Conservation (phyloP, 2,329 filamentous ascomycete genomes). For the Penicillium glabrum region DNA sequence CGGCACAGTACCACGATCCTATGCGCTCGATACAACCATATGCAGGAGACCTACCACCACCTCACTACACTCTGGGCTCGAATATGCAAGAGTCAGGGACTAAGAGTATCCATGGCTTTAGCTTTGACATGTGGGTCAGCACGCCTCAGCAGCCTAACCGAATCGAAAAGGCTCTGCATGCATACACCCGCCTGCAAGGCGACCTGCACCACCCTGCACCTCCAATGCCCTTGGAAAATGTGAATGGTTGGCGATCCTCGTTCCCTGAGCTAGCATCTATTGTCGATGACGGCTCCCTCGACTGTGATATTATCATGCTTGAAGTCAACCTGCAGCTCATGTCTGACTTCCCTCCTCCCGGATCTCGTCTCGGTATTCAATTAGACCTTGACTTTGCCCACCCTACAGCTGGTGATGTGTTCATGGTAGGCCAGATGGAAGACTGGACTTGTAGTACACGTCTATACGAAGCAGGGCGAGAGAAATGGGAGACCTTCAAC, state of each 20-base stretch:
- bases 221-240: slow-evolving; percentile 40
- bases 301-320: slow-evolving; percentile 46
- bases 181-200: slow-evolving; percentile 44
- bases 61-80: slow-evolving; percentile 35
- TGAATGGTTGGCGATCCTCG: slow-evolving; percentile 40
- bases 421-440: slow-evolving; percentile 37
- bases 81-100: slow-evolving; percentile 31
- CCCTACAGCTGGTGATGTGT: slow-evolving; percentile 31
- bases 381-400: slow-evolving; percentile 44
- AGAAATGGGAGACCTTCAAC: slow-evolving; percentile 31
- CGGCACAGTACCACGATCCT: slow-evolving; percentile 32
- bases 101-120: slow-evolving; percentile 36
- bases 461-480: slow-evolving; percentile 41
- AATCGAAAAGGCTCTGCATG: slow-evolving; percentile 43
- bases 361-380: slow-evolving; percentile 44
- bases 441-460: slow-evolving; percentile 45
- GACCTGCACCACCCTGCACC: slow-evolving; percentile 37
- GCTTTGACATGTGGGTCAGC: slow-evolving; percentile 50
- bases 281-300: slow-evolving; percentile 34
- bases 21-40: slow-evolving; percentile 35
- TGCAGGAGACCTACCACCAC: slow-evolving; percentile 32
- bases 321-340: slow-evolving; percentile 46
- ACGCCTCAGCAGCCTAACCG: slow-evolving; percentile 35
- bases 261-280: slow-evolving; percentile 43
- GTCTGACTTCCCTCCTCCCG: slow-evolving; percentile 42